Base-by-base conservation (phyloP, 2,329 filamentous ascomycete genomes). In the Xylaria sp. region DNA sequence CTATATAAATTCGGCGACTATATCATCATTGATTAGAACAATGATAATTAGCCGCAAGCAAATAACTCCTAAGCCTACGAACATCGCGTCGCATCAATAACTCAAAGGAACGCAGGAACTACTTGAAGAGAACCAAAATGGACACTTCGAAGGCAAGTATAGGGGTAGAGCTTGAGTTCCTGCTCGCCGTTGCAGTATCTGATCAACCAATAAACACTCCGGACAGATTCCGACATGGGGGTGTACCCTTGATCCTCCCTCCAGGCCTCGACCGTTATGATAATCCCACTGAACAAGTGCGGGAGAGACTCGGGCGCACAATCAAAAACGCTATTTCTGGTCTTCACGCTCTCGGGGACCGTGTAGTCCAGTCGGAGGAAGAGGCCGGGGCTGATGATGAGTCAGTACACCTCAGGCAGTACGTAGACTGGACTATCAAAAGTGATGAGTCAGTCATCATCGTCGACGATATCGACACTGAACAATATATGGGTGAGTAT, bases 141-240 rank as follows among this genome's bases (percentile, higher is more conserved):
- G 33, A 31, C 8, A 12, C 25, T 1, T 25, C 9, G n/a, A 64
- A 23, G 36, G 66, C 72, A 46, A 75, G 73, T 20, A 36, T 76
- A 2, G 74, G 74, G 0, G 67, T 74, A 0, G 74, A 76, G 57
- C 39, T 74, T 4, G 74, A 76, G 57, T 74, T 72, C 23, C 20
- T 76, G 1, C 9, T 75, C 25, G 59, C 28, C 20, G 5, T 65
- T 10, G 33, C 41, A n/a, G 1, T 20, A 3, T 23, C 49, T 6
- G n/a, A 18, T n/a, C 48, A 39, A 6, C 2, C 6, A 0, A 1
- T 49, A 10, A 41, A n/a, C n/a, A 23, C 39, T 9, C 72, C 73
- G 9, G 12, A 28, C 6, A 56, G 43, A 23, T 73, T 75, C 20
- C 23, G 55, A 31, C 48, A 12, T 2, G 52, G 41, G 15, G 69